Evolutionary conservation across 352 stramenopile species (phyloP), one percentile per base, ranked within the genome.

Genomic region (Thraustochytrium striatum): DNA sequence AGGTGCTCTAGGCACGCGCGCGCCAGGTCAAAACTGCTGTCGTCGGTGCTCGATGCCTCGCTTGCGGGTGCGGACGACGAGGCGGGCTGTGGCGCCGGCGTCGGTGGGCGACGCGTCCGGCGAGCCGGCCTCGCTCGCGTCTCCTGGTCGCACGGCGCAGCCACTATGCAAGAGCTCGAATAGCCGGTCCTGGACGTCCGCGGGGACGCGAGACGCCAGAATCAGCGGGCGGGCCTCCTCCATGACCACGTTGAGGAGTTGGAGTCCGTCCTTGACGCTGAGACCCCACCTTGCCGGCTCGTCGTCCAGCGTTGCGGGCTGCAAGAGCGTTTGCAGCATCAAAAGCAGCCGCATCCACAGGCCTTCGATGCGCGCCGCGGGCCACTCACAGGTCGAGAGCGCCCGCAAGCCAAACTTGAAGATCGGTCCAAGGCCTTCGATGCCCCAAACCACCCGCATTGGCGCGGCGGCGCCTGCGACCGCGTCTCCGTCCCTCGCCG

Each of bases 1-100:
- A 75, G 39, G 65, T 75, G 65, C 11, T 75, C 65, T 7, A 75
- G 65, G 36, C 65, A 75, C 16, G 36, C 65, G 28, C 65, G 65
- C 2, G 11, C 28, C 8, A 75, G 16, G 25, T 11, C 36, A 55
- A 19, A 43, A 19, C 33, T 9, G 58, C 38, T n/a, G 33, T 32
- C 7, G n/a, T 55, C 25, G 36, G n/a, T n/a, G 9, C n/a, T 55
- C 9, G 59, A n/a, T n/a, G 1, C 36, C 13, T 11, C 33, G 25
- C 30, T 5, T 7, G 33, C 36, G 9, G 21, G 33, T 9, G 13
- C 59, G 13, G 39, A 28, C 38, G 59, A 19, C 30, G 21, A 8
- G 35, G 28, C 36, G 35, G 19, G 21, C 38, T 8, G 21, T 13
- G 39, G 5, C 39, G 39, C 13, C 13, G 39, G 5, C 39, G 39